These are phyloP conservation scores for Scortechinia acanthostroma DNA, from an alignment of 2,329 filamentous ascomycete species.

Conservation along the genomic window DNA sequence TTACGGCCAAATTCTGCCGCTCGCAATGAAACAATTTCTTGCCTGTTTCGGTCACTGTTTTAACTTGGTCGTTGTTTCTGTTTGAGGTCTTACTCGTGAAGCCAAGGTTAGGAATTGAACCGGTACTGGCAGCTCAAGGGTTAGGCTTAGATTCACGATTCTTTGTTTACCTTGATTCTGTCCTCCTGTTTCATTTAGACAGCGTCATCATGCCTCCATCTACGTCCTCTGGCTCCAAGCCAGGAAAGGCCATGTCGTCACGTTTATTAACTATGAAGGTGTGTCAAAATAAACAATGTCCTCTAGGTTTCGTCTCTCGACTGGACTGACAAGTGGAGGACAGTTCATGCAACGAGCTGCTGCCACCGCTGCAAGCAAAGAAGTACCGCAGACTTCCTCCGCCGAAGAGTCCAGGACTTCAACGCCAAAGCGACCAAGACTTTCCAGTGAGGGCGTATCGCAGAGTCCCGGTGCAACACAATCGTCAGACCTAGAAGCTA, in stretches of 20 bases:
- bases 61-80: too few species aligned
- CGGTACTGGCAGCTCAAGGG: too few species aligned
- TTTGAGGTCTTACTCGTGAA: too few species aligned
- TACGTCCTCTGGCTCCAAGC: not conserved
- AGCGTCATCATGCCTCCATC: not conserved
- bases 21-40: too few species aligned
- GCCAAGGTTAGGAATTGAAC: too few species aligned
- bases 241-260: conserved; percentile 1
- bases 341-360: conserved; percentile 2
- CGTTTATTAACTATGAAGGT: not conserved
- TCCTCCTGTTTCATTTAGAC: too few species aligned
- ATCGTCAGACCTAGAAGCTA: not conserved
- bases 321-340: not conserved
- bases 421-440: not conserved
- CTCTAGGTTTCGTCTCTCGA: not conserved
- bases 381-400: not conserved
- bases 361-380: not conserved
- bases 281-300: not conserved
- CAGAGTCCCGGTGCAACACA: not conserved
- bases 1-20: too few species aligned
- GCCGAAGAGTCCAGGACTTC: not conserved
- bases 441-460: not conserved
- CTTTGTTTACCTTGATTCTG: too few species aligned
- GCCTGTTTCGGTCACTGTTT: too few species aligned
- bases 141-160: too few species aligned